phyloP scores from a whole-genome alignment of 2,329 filamentous ascomycete genomes.

The Cryoendolithus antarcticus region DNA sequence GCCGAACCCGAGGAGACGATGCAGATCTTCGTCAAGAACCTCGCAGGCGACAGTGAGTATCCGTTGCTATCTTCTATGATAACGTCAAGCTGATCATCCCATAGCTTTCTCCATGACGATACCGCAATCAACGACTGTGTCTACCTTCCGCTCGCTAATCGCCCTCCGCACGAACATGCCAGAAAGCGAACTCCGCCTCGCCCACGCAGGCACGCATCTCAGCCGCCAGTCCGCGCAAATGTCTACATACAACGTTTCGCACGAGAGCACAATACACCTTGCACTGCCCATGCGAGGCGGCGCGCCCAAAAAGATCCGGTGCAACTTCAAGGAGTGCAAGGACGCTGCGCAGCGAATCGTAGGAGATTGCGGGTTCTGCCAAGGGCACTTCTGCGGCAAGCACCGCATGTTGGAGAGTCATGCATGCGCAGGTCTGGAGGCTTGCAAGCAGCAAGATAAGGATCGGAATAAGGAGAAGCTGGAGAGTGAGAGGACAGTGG shows the following conservation, averaged over 20 bases:
- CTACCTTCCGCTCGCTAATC: slow-evolving; percentile 44
- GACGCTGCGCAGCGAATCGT: slow-evolving; percentile 83
- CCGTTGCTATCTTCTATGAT: slow-evolving; percentile 5
- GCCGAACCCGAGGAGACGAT: slow-evolving; percentile 40
- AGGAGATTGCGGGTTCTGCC: slow-evolving; percentile 91
- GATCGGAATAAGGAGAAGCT: slow-evolving; percentile 88
- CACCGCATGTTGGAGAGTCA: slow-evolving; percentile 91
- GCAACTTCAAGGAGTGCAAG: slow-evolving; percentile 81
- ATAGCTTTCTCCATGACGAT: slow-evolving; percentile 46
- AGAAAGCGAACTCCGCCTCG: slow-evolving; percentile 40
- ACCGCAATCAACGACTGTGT: slow-evolving; percentile 40
- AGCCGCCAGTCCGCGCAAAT: slow-evolving; percentile 30
- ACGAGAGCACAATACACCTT: slow-evolving; percentile 41
- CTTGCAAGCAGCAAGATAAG: slow-evolving; percentile 95
- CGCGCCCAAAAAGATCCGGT: slow-evolving; percentile 67
- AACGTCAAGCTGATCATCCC: slow-evolving; percentile 10
- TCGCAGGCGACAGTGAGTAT: slow-evolving; percentile 44
- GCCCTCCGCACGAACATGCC: slow-evolving; percentile 45
- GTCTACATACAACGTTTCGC: slow-evolving; percentile 35
- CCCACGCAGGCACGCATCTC: slow-evolving; percentile 47
- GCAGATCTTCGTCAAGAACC: slow-evolving; percentile 50
- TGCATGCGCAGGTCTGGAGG: slow-evolving; percentile 82
- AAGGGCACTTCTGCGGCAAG: slow-evolving; percentile 87
- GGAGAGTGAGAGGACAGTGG: slow-evolving; percentile 82
- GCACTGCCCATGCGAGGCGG: slow-evolving; percentile 44